Percentiles rank a stretch among this genome's conserved stretches.
Conservation (phyloP, 495 filamentous ascomycete species). For the Aspergillus funiculosus region DNA sequence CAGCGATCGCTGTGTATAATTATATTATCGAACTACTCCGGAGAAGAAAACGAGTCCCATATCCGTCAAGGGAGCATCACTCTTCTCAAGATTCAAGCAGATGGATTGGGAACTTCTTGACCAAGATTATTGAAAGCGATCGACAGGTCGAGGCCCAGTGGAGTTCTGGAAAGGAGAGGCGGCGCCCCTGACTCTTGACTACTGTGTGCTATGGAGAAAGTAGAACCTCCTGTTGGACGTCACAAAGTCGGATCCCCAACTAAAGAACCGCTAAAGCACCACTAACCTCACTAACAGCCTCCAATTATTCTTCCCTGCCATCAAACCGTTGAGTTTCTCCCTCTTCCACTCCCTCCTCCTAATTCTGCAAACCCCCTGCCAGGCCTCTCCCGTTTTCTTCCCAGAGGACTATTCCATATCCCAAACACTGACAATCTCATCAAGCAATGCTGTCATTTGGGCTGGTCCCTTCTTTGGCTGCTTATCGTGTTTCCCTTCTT, state of each 20-base stretch:
- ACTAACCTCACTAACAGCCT: conserved; percentile 5
- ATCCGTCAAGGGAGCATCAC: no score
- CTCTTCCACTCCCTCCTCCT: not conserved
- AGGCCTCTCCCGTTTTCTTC: not conserved
- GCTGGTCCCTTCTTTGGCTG: conserved; percentile 12
- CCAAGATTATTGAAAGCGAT: conserved; percentile 20
- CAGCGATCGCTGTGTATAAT: no score
- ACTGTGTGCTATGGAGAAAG: not conserved
- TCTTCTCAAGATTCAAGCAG: no score
- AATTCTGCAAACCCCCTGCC: not conserved
- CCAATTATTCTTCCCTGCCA: not conserved
- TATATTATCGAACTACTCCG: no score
- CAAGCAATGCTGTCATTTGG: conserved; percentile 19
- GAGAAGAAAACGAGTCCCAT: no score
- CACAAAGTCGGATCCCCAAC: conserved; percentile 2
- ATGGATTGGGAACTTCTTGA: not conserved
- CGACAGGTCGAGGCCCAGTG: conserved; percentile 18
- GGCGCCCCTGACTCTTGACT: conserved; percentile 7
- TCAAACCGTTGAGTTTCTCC: conserved; percentile 5
- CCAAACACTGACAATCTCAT: no score
- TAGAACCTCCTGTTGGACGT: not conserved
- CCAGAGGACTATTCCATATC: no score
- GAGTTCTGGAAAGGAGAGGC: conserved; percentile 6
- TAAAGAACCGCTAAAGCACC: conserved; percentile 6
- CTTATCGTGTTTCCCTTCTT: conserved; percentile 15